Conservation (phyloP, 202 grass and related monocot genomes). For the Elaeis oleifera region DNA sequence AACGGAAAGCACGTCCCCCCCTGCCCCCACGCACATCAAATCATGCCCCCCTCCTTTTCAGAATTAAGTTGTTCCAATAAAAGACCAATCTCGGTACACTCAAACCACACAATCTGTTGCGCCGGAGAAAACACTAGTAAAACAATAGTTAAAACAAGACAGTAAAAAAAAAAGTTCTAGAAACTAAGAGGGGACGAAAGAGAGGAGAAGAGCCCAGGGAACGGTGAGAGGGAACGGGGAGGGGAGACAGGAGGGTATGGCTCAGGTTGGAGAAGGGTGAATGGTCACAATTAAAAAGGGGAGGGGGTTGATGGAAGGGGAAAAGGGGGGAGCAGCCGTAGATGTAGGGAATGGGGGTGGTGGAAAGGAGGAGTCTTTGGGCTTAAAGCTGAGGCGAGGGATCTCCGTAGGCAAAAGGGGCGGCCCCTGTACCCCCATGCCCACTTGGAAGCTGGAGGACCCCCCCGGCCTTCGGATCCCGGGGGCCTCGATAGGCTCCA, state of each 20-base stretch:
- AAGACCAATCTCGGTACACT: too few species aligned
- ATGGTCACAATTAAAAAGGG: too few species aligned
- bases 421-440: conserved; percentile 22
- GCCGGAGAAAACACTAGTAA: too few species aligned
- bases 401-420: conserved; percentile 12
- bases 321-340: conserved; percentile 3
- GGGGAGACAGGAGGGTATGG: too few species aligned
- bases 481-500: neutral
- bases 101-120: too few species aligned
- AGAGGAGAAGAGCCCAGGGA: neutral
- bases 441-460: conserved; percentile 20
- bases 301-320: conserved; percentile 5
- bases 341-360: neutral
- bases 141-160: too few species aligned
- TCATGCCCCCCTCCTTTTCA: too few species aligned
- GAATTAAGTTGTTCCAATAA: too few species aligned
- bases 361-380: conserved; percentile 14
- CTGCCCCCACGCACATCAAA: too few species aligned
- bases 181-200: neutral
- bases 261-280: too few species aligned
- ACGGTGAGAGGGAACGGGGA: conserved; percentile 7
- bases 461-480: neutral
- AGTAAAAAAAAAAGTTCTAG: too few species aligned
- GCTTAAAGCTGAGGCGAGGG: conserved; percentile 13
- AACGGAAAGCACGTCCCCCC: too few species aligned